Evolutionary conservation across 2,329 filamentous ascomycete genomes (phyloP), one percentile per base, ranked within the genome.

Genomic region (Neonectria neomacrospora): DNA sequence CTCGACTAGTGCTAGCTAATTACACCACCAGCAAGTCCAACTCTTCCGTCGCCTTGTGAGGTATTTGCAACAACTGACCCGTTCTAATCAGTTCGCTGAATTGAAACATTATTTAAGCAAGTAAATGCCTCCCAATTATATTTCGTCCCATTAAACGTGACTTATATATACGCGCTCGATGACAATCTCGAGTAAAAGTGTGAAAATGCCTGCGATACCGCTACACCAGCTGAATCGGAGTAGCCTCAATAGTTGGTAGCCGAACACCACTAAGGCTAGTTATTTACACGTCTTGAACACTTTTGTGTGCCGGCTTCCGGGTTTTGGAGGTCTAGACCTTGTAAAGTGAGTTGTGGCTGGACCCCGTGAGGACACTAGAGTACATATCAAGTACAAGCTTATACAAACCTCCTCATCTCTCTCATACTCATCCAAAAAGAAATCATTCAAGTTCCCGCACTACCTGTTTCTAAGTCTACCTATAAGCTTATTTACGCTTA

Each of bases 241-340:
- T 41, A 30, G 56, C 48, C 48, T 23, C 30, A 22, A 41, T 54
- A 44, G 41, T 41, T 23, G 41, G 56, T 28, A 41, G 39, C 56
- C 41, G 41, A 53, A 28, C 5, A 34, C 9, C 20, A 47, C 22
- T 59, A 41, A 18, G 41, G 12, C 39, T 3, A 8, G 2, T 41
- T 44, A 16, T 10, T 5, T 12, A 8, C 18, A 20, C 18, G 30
- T 5, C 6, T 44, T 22, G 14, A 34, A 54, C 37, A 14, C n/a
- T 42, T 18, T 2, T 6, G 10, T 28, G 26, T 42, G 18, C 41
- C 50, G 30, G 6, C n/a, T 20, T 34, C 44, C 20, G 28, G 10
- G 44, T 26, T 14, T n/a, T 26, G 10, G 20, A 41, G 52, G 57
- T 34, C 61, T 57, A 28, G 61, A 61, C 48, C 57, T 7, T 53